These are phyloP conservation scores for Colletotrichum sp. DNA, from an alignment of 2,329 filamentous ascomycete genomes.

Conservation along the genomic window DNA sequence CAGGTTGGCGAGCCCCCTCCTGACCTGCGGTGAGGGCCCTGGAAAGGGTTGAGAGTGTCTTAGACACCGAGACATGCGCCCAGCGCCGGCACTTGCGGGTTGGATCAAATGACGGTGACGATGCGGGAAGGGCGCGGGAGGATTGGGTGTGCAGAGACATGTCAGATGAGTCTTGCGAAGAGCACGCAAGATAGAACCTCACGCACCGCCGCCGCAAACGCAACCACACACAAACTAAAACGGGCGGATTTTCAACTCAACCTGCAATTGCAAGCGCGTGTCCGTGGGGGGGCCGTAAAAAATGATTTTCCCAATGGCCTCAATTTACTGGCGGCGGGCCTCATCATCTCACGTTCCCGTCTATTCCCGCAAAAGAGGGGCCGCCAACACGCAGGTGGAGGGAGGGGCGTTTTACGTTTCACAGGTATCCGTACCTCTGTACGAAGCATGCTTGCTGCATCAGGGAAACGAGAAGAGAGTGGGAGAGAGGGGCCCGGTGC, in stretches of 20 bases:
- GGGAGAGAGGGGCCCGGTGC: neutral
- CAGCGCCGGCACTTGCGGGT: neutral
- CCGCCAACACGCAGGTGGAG: neutral
- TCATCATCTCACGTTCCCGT: neutral
- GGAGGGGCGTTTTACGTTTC: neutral
- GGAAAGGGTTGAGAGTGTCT: neutral
- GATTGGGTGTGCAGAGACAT: constrained; percentile 9
- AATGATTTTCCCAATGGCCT: neutral
- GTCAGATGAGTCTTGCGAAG: constrained; percentile 1
- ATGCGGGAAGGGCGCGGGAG: constrained; percentile 8
- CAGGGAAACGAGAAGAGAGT: neutral
- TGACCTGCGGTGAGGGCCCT: constrained; percentile 20
- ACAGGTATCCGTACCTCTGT: neutral
- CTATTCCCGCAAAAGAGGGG: constrained; percentile 8
- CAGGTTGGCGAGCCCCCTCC: neutral
- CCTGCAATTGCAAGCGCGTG: neutral
- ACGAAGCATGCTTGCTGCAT: neutral
- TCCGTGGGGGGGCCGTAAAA: neutral
- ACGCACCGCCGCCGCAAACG: neutral
- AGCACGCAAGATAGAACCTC: neutral
- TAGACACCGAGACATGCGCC: constrained; percentile 16
- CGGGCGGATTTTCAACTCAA: neutral
- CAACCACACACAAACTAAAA: neutral
- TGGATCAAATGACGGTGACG: constrained; percentile 20
- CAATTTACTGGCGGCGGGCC: neutral